Conservation (phyloP, 176 grass and related monocot genomes). For the Elaeis guineensis region DNA sequence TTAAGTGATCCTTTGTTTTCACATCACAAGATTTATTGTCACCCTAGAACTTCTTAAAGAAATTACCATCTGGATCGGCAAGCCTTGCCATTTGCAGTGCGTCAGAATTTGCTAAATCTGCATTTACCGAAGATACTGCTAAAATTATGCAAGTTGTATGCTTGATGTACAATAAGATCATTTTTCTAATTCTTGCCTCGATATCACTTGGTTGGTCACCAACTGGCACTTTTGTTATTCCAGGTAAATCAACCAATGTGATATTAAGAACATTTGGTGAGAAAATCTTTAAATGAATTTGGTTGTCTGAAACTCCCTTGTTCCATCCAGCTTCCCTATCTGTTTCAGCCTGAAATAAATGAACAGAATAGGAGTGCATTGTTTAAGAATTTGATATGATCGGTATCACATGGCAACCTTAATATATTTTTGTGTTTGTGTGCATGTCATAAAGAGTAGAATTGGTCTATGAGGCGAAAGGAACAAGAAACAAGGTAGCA, state of each 20-base stretch:
- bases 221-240: constrained; percentile 84
- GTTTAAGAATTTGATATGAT: too few species aligned
- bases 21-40: neutral
- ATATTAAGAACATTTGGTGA: constrained; percentile 91
- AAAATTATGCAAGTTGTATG: constrained; percentile 87
- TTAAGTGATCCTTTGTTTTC: neutral
- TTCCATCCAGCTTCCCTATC: constrained; percentile 80
- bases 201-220: constrained; percentile 95
- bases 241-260: constrained; percentile 90
- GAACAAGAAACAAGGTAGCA: too few species aligned
- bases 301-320: constrained; percentile 79
- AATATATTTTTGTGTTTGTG: too few species aligned
- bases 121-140: constrained; percentile 87
- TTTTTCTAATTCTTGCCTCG: constrained; percentile 72
- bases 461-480: too few species aligned
- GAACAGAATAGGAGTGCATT: too few species aligned
- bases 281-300: constrained; percentile 86
- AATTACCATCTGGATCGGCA: constrained; percentile 84
- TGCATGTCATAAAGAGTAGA: too few species aligned
- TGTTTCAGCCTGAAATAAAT: constrained; percentile 52
- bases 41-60: neutral
- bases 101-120: constrained; percentile 92
- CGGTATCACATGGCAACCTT: too few species aligned
- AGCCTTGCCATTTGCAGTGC: constrained; percentile 81
- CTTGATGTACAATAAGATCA: constrained; percentile 91